Base-by-base conservation (phyloP, 176 grass and related monocot species). In the Canna indica region DNA sequence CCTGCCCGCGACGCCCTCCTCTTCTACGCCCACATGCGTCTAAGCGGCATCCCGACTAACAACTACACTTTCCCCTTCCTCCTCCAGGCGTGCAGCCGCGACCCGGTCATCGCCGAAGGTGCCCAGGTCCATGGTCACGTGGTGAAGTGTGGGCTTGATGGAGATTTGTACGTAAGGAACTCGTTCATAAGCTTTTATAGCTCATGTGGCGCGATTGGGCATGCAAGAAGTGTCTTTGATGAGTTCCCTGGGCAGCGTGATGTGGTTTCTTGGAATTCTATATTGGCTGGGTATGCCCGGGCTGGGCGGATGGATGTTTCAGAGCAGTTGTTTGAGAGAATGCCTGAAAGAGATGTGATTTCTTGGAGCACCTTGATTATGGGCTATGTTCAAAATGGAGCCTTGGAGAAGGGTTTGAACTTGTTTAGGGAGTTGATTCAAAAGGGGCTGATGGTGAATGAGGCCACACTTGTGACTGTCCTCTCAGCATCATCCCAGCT, bases 361-460 rank as follows among this genome's bases (percentile, higher is more conserved):
- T 91, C 88, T 18, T 91, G 88, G 84, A 91, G 84, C 30, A 87
- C 88, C 1, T 0, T 91, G 30, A 73, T 91, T 26, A 44, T 75
- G n/a, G 88, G 79, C 13, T 80, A 91, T 69, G 84, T 87, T 27
- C 80, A 91, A 63, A 71, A 46, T 62, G 82, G 76, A 36, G 67
- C 84, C 44, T 66, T 87, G 73, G 88, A 91, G 46, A 67, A 84
- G 69, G 88, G 81, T 0, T 11, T 87, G 22, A 34, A 20, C 7
- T 41, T 84, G 73, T 87, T 91, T 25, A 74, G 60, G 70, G 59
- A 82, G 32, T 82, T 85, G 82, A 74, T 80, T 26, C 17, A 6
- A 36, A 81, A 68, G 34, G 73, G 79, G 8, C 11, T 75, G 36
- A 77, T 34, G 60, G 69, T 20, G 2, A 91, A 91, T 64, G 84